Evolutionary conservation across 139 green algal genomes (phyloP).

Genomic region (Yamagishiella unicocca): DNA sequence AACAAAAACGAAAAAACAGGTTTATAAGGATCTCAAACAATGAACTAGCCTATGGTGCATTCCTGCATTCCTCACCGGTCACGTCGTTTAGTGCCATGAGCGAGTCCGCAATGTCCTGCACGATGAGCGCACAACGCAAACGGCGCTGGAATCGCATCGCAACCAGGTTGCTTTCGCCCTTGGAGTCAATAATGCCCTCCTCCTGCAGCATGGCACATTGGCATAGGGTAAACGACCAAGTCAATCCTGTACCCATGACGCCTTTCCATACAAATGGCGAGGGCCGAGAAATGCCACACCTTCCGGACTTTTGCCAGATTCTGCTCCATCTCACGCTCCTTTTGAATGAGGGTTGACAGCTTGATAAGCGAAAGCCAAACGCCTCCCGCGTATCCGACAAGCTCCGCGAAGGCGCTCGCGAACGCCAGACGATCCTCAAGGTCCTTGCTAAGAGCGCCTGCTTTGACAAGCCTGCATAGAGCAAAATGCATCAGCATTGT

Average conservation of each 20-base stretch:
- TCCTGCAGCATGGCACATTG: conserved; percentile 34
- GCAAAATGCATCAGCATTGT: not conserved
- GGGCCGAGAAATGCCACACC: conserved; percentile 39
- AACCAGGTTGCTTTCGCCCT: conserved; percentile 7
- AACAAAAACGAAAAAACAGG: not conserved
- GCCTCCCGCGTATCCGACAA: conserved; percentile 82
- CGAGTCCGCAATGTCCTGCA: conserved; percentile 83
- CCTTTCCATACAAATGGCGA: too few relatives aligned
- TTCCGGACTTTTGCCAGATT: conserved; percentile 51
- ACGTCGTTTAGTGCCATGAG: conserved; percentile 81
- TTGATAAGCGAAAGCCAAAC: conserved; percentile 70
- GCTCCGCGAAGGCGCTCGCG: conserved; percentile 77
- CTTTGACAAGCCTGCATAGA: conserved; percentile 84
- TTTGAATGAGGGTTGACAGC: conserved; percentile 53
- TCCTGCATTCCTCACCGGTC: conserved; percentile 48
- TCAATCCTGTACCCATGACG: too few relatives aligned
- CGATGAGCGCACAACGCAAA: conserved; percentile 73
- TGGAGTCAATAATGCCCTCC: conserved; percentile 43
- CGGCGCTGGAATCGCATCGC: conserved; percentile 1
- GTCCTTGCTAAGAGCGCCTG: conserved; percentile 75
- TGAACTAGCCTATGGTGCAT: too few relatives aligned
- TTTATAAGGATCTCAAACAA: too few relatives aligned
- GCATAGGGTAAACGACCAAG: too few relatives aligned
- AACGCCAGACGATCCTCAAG: conserved; percentile 62
- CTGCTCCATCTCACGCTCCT: conserved; percentile 66